A percentile compares a stretch with the other conserved stretches of the same genome.
These are phyloP conservation scores for Thraustotheca clavata DNA, from an alignment of 352 stramenopile species.

Conservation along the genomic window DNA sequence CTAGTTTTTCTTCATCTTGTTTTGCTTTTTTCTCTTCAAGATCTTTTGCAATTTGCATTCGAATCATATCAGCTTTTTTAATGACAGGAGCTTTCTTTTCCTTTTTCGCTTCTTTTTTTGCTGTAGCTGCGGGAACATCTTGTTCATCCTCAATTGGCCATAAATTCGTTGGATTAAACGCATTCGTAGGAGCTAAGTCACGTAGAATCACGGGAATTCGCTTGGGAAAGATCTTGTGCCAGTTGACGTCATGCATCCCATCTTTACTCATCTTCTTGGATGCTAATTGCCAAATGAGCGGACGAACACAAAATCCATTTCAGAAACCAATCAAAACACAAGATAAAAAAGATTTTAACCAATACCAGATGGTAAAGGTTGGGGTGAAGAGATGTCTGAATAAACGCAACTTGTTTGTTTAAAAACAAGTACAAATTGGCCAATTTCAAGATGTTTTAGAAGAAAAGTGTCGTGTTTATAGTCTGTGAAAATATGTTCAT, in stretches of 20 bases:
- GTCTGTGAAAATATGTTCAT: too few relatives aligned
- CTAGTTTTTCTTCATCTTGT: constrained; percentile 81
- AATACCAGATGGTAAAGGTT: not conserved
- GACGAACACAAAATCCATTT: not conserved
- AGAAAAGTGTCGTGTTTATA: too few relatives aligned
- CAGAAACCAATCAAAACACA: not conserved
- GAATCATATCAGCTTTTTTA: constrained; percentile 83
- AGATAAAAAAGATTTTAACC: not conserved
- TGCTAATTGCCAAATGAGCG: constrained; percentile 1
- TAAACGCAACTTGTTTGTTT: too few relatives aligned
- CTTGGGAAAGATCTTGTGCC: constrained; percentile 84
- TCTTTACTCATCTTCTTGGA: constrained; percentile 59
- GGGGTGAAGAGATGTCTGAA: too few relatives aligned
- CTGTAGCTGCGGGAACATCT: constrained; percentile 25
- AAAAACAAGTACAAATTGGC: too few relatives aligned
- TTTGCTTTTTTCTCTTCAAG: constrained; percentile 82
- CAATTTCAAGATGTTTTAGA: too few relatives aligned
- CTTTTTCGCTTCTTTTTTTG: constrained; percentile 30
- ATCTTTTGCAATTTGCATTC: constrained; percentile 79
- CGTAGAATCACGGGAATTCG: constrained; percentile 83
- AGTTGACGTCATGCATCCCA: constrained; percentile 80
- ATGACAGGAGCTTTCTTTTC: constrained; percentile 52
- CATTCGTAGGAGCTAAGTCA: constrained; percentile 72
- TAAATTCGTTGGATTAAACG: constrained; percentile 79
- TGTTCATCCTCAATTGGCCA: constrained; percentile 73